Percentiles rank a stretch among this genome's conserved stretches.
These are phyloP conservation scores for Populus tremula DNA, from an alignment of 345 rosid genomes.

Conservation along the genomic window DNA sequence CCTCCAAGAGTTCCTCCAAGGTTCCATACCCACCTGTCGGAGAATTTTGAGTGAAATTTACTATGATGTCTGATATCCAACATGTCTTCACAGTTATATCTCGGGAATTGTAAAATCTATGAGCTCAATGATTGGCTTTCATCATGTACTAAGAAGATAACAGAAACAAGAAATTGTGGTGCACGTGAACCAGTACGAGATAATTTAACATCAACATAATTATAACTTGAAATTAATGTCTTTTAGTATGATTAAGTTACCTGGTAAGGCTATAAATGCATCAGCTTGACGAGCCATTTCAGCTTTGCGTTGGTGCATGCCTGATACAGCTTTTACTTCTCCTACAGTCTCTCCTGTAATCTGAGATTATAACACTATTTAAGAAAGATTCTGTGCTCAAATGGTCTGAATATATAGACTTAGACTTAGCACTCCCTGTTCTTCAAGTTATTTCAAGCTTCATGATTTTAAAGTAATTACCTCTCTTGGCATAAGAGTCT, in stretches of 20 bases:
- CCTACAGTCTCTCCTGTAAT: conserved; percentile 66
- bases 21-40: conserved; percentile 73
- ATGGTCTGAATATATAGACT: too few relatives aligned
- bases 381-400: background rate
- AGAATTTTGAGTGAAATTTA: background rate
- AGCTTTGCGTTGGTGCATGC: conserved; percentile 79
- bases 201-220: background rate
- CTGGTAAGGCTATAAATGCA: conserved; percentile 74
- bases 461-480: background rate
- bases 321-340: conserved; percentile 65
- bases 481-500: conserved; percentile 36
- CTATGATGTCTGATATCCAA: background rate
- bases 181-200: background rate
- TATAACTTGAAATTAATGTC: background rate
- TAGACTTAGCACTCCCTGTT: background rate
- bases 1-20: conserved; percentile 68
- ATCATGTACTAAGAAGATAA: background rate
- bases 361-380: conserved; percentile 26
- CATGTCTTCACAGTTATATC: conserved; percentile 3
- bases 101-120: background rate
- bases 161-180: background rate
- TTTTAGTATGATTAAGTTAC: conserved; percentile 13
- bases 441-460: background rate
- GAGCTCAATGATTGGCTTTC: background rate
- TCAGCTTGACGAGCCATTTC: conserved; percentile 86